Conservation (phyloP, 257 asterid species). For the Ajuga chamaepitys region DNA sequence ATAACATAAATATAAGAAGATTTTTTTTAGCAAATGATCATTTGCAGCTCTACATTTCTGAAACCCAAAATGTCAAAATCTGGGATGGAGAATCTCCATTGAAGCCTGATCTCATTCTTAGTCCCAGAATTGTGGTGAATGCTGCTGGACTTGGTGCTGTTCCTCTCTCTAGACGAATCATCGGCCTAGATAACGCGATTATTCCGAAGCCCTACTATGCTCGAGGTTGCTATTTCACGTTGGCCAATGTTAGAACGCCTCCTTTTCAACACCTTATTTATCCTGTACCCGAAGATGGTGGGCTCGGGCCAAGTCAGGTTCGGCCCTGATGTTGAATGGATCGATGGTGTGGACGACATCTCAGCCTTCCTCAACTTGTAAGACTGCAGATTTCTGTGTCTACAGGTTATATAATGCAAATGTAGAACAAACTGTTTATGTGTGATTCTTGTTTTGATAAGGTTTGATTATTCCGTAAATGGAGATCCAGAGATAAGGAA, state of each 20-base stretch:
- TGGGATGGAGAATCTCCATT: slow-evolving; percentile 31
- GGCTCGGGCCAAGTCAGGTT: slow-evolving; percentile 89
- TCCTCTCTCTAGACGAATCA: slow-evolving; percentile 42
- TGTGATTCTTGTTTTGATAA: slow-evolving; percentile 15
- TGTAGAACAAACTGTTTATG: not conserved
- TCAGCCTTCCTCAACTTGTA: slow-evolving; percentile 73
- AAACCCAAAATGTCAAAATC: slow-evolving; percentile 37
- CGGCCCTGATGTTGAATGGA: slow-evolving; percentile 96
- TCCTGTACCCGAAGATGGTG: slow-evolving; percentile 94
- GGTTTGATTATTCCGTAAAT: slow-evolving; percentile 72
- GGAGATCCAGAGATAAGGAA: slow-evolving; percentile 61
- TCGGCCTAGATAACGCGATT: slow-evolving; percentile 27
- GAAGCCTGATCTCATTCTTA: slow-evolving; percentile 57
- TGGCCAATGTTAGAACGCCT: slow-evolving; percentile 37
- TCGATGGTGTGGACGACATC: slow-evolving; percentile 51
- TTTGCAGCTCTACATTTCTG: slow-evolving; percentile 52
- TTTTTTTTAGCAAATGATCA: no score
- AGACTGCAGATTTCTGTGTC: no score
- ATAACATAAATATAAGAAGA: no score
- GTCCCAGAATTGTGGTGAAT: slow-evolving; percentile 66
- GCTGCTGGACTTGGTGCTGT: slow-evolving; percentile 74
- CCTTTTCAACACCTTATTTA: slow-evolving; percentile 73
- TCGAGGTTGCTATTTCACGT: slow-evolving; percentile 82
- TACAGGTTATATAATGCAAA: no score
- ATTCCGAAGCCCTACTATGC: slow-evolving; percentile 59